These are phyloP conservation scores for Aspergillus indologenus DNA, from an alignment of 495 filamentous ascomycete species.

Conservation along the genomic window DNA sequence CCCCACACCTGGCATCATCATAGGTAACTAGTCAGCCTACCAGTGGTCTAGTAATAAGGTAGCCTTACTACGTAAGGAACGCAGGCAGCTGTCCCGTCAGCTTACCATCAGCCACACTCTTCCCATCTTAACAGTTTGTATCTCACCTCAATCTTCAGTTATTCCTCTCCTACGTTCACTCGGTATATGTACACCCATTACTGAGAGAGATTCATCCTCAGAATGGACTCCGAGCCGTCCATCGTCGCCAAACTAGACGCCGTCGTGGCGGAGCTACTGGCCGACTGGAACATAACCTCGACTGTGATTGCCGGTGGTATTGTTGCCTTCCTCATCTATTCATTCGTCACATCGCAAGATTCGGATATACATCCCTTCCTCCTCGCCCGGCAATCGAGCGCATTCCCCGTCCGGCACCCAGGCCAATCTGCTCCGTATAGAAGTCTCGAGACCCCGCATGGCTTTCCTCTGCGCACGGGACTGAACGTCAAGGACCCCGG, in stretches of 20 bases:
- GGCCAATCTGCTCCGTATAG: conserved; percentile 83
- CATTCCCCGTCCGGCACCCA: conserved; percentile 73
- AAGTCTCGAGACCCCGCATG: conserved; percentile 75
- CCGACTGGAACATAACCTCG: conserved; percentile 76
- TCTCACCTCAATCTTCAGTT: background rate
- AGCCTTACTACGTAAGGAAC: background rate
- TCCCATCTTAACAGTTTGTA: background rate
- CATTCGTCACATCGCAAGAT: conserved; percentile 58
- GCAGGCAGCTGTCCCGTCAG: background rate
- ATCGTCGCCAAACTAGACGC: conserved; percentile 63
- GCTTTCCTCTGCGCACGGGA: conserved; percentile 76
- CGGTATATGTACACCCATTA: background rate
- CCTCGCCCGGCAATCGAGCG: conserved; percentile 76
- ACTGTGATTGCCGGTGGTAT: conserved; percentile 60
- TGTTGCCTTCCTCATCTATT: conserved; percentile 60
- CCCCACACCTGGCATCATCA: conserved; percentile 17
- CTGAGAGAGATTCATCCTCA: background rate
- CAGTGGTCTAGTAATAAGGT: background rate
- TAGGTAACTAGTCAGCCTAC: background rate
- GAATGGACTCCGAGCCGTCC: conserved; percentile 50
- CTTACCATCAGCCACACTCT: conserved; percentile 3
- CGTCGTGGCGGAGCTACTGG: conserved; percentile 61
- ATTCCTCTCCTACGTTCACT: background rate
- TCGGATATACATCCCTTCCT: conserved; percentile 91
- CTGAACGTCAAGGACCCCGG: conserved; percentile 82